A percentile compares a stretch with the other conserved stretches of the same genome.
These are phyloP conservation scores for Tuber aestivum DNA, from an alignment of 495 filamentous ascomycete genomes.

Conservation along the genomic window DNA sequence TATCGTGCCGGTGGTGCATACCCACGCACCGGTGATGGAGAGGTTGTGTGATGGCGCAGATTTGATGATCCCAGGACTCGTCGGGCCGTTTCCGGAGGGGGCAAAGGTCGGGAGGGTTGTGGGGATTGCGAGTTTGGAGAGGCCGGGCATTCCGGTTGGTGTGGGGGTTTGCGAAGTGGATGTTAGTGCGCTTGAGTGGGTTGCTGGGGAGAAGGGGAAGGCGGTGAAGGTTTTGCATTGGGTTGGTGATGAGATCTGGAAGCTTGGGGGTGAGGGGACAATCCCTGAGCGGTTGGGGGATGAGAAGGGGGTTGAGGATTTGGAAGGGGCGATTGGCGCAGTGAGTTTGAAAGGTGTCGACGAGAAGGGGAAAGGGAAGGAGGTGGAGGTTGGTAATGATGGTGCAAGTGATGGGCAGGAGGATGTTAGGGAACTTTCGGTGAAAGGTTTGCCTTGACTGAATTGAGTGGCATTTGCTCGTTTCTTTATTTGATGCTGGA, in stretches of 20 bases:
- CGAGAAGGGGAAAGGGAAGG: slow-evolving; percentile 31
- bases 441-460: slow-evolving; percentile 48
- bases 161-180: slow-evolving; percentile 66
- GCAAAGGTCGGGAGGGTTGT: slow-evolving; percentile 60
- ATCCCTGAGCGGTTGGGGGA: slow-evolving; percentile 50
- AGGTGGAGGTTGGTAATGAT: slow-evolving; percentile 21
- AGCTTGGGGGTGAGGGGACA: slow-evolving; percentile 53
- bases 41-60: slow-evolving; percentile 63
- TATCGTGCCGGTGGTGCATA: slow-evolving; percentile 60
- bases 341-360: slow-evolving; percentile 45
- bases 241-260: slow-evolving; percentile 69
- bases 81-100: slow-evolving; percentile 59
- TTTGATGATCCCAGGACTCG: slow-evolving; percentile 69
- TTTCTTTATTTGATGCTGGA: background rate
- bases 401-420: slow-evolving; percentile 43
- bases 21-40: slow-evolving; percentile 56
- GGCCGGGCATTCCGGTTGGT: slow-evolving; percentile 57
- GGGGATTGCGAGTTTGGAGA: slow-evolving; percentile 60
- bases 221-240: slow-evolving; percentile 65
- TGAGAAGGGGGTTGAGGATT: slow-evolving; percentile 44
- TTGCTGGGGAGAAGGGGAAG: slow-evolving; percentile 61
- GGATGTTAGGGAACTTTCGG: slow-evolving; percentile 50
- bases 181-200: slow-evolving; percentile 53
- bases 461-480: background rate
- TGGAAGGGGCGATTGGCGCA: slow-evolving; percentile 48